Evolutionary conservation across 257 asterid species (phyloP), one percentile per base, ranked within the genome.

Genomic region (Datura wrightii): DNA sequence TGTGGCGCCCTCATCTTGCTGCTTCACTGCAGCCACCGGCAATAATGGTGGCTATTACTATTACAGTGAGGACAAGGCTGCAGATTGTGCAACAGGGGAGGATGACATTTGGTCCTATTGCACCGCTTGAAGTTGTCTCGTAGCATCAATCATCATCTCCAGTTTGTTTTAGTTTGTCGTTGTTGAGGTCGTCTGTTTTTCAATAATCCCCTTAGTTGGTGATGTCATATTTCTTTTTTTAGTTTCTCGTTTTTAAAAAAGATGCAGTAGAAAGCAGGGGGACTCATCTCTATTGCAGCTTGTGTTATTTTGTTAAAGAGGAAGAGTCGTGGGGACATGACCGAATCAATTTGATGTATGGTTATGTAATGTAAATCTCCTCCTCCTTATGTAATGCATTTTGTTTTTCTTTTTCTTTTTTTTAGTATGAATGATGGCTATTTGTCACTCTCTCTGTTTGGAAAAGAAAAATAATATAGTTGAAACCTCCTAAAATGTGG

Each of bases 41-140:
- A 90, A 85, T 39, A 86, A 82, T 39, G 92, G 92, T 16, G 48
- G 48, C 63, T 31, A 34, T 85, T 91, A 87, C 81, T 91, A 85
- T 53, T 86, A 89, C 90, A 84, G 72, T 54, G 97, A 94, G 36
- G 98, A 94, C 44, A 74, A 74, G 36, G 85, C 90, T 79, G 89
- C 83, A 60, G 97, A 90, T 85, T 87, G 95, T 24, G 91, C 89
- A 78, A 85, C 89, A 63, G 91, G 84, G n/a, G 99, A 96, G 90
- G 98, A 94, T 36, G 98, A 94, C 53, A 94, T 88, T 84, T 96
- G 98, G 99, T 85, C 97, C 83, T 92, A 92, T 72, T 91, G 92
- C 79, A 86, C 90, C 90, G 97, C 99, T 88, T 92, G 93, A 94
- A 56, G 24, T 48, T 50, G 15, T 60, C 71, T 48, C 18, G 50